Base-by-base conservation (phyloP, 441 rosid species). In the Gossypium gossypioides region DNA sequence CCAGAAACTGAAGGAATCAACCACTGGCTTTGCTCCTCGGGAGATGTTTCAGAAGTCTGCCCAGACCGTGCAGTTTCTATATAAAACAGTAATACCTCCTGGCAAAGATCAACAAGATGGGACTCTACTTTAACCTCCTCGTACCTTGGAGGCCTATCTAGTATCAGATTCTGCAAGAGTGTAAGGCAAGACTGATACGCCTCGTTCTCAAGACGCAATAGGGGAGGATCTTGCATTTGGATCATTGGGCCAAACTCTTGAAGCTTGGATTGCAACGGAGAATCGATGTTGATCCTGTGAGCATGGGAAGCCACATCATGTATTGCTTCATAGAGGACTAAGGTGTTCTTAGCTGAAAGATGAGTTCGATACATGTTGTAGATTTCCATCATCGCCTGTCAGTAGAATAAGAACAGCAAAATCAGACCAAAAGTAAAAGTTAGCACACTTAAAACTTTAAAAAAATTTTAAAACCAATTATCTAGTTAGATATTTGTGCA, bases 201-300 rank as follows among this genome's bases (percentile, higher is more conserved):
- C 79, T 96, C 99, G 29, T 91, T 96, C 82, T 96, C 99, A 6
- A 96, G 89, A 71, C 99, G 97, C 22, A 96, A 76, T 0, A 96
- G 79, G 1, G 98, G 98, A 75, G 99, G 99, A 76, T 93, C 99
- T 82, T 93, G 99, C 97, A 93, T 96, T 74, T 96, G 99, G 55
- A 93, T 90, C 84, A 93, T 84, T 40, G 95, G 81, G 74, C 89
- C 94, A 74, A 90, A 84, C 75, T 91, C 99, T 81, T 82, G 97
- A 65, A 96, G 86, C 81, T 84, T 91, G 72, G 87, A 79, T 4
- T 97, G 95, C 34, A 96, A 76, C 8, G 42, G 51, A 9, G 80
- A 24, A 76, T 88, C 64, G 55, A 84, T 86, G 82, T 96, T 96
- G 78, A 92, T 83, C 76, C 79, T 84, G 82, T 89, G 97, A 73